These are phyloP conservation scores for Acanthamoeba lugdunensis DNA, from an alignment of 208 protist genomes.

Conservation along the genomic window DNA sequence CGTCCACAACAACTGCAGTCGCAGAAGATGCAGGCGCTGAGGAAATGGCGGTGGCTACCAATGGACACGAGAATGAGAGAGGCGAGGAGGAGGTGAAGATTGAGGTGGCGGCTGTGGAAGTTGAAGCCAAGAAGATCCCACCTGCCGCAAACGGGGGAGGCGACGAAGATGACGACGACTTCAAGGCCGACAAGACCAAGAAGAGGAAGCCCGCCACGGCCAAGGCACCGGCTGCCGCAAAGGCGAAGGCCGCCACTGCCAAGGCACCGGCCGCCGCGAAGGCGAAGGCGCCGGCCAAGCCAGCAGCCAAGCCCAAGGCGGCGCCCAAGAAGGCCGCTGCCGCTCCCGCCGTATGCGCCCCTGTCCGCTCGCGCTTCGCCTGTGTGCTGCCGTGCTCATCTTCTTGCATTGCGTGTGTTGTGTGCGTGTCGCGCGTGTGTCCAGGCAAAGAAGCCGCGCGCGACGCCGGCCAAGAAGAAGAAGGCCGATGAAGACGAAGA, in stretches of 20 bases:
- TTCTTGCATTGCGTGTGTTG: neutral
- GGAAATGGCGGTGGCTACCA: neutral
- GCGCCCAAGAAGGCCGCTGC: neutral
- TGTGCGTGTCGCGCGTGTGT: neutral
- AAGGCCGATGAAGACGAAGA: neutral
- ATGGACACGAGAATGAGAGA: neutral
- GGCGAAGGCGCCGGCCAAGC: neutral
- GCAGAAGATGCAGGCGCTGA: no score
- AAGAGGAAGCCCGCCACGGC: neutral
- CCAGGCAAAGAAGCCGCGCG: neutral
- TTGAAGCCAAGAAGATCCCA: neutral
- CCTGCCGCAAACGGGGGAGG: neutral
- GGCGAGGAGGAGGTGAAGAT: neutral
- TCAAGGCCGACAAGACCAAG: neutral
- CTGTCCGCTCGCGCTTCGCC: no score
- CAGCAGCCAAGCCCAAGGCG: neutral
- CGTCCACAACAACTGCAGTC: no score
- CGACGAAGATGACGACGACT: neutral
- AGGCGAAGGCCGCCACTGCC: neutral
- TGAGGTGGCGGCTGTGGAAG: neutral
- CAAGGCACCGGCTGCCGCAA: no score
- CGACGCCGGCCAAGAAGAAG: neutral
- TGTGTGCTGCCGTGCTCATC: neutral
- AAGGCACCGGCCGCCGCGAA: neutral
- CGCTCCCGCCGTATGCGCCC: neutral